Conservation (phyloP, 1,139 yeast genomes). For the Debaryomyces robertsiae region DNA sequence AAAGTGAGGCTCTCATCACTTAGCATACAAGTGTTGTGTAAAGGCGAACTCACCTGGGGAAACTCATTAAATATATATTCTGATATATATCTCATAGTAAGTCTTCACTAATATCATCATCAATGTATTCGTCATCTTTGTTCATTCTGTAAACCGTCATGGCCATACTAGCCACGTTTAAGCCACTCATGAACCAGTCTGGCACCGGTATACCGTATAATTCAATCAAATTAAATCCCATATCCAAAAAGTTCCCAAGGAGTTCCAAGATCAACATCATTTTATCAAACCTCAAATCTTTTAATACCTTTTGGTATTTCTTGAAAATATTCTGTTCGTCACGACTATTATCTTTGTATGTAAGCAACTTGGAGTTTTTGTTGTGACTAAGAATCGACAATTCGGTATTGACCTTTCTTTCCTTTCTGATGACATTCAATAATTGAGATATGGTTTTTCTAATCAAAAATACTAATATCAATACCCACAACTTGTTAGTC, state of each 20-base stretch:
- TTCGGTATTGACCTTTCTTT: constrained; percentile 41
- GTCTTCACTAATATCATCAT: constrained; percentile 50
- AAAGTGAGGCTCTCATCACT: no score
- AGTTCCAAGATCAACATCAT: constrained; percentile 47
- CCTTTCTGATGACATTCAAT: constrained; percentile 43
- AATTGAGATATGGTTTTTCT: constrained; percentile 48
- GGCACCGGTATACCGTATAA: constrained; percentile 41
- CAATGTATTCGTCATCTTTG: constrained; percentile 52
- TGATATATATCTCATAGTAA: constrained; percentile 28
- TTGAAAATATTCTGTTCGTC: constrained; percentile 25
- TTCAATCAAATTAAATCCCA: constrained; percentile 46
- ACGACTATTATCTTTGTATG: constrained; percentile 23
- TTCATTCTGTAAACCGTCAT: constrained; percentile 56
- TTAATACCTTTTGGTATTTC: constrained; percentile 44
- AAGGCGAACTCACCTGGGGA: no score
- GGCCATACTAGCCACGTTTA: constrained; percentile 49
- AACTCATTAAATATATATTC: no score
- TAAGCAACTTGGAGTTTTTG: constrained; percentile 25
- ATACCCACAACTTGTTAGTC: constrained; percentile 50
- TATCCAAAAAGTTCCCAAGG: constrained; percentile 47
- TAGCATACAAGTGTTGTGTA: no score
- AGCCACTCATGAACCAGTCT: constrained; percentile 46
- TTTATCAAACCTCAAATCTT: constrained; percentile 48
- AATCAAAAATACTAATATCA: constrained; percentile 44
- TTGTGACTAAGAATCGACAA: constrained; percentile 34